Percentiles rank a stretch among this genome's conserved stretches.
Evolutionary conservation across 2,329 filamentous ascomycete species (phyloP).

Genomic region (Diaporthe sp.): DNA sequence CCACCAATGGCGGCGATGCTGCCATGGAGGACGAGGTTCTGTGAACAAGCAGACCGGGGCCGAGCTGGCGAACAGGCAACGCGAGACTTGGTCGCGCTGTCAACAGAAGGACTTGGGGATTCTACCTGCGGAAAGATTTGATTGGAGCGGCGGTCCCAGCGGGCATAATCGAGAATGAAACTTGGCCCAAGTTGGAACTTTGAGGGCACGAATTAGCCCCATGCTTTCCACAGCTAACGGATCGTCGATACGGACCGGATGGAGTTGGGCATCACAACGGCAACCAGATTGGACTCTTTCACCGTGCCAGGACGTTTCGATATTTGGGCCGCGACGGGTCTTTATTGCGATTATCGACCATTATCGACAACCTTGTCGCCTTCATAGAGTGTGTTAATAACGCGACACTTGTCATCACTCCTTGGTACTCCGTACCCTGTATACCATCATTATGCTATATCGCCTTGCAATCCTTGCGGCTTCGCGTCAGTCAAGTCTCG

Average conservation of each 20-base stretch:
- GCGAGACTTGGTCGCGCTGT: neutral
- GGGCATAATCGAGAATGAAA: neutral
- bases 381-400: slow-evolving; percentile 31
- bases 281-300: slow-evolving; percentile 34
- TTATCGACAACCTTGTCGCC: slow-evolving; percentile 7
- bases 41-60: slow-evolving; percentile 44
- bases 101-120: neutral
- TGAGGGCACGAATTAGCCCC: slow-evolving; percentile 8
- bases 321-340: neutral
- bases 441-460: neutral
- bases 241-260: slow-evolving; percentile 1
- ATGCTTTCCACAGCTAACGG: slow-evolving; percentile 24
- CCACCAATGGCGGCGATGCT: slow-evolving; percentile 63
- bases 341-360: slow-evolving; percentile 21
- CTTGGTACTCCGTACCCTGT: slow-evolving; percentile 33
- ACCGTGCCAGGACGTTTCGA: slow-evolving; percentile 25
- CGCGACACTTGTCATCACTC: slow-evolving; percentile 18
- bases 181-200: neutral
- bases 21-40: slow-evolving; percentile 77
- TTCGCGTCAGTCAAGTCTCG: neutral
- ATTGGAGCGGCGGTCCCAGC: neutral
- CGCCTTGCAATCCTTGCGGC: neutral
- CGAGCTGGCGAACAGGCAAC: neutral
- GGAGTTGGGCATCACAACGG: slow-evolving; percentile 25
- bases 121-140: neutral